A percentile compares a stretch with the other conserved stretches of the same genome.
These are phyloP conservation scores for Dryas octopetala DNA, from an alignment of 306 rosid species.

Conservation along the genomic window DNA sequence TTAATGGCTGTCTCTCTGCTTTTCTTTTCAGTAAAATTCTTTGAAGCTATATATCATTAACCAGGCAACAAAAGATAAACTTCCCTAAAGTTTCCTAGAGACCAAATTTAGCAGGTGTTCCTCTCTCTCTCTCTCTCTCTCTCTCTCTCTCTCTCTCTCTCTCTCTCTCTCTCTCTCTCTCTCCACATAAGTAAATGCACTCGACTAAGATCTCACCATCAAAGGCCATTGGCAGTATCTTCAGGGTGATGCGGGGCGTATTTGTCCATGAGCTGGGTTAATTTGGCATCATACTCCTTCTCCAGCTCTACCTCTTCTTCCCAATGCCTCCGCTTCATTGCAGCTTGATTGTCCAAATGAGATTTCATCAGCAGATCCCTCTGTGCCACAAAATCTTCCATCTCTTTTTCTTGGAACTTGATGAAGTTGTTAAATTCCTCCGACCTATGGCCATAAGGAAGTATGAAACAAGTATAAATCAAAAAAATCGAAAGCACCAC, in stretches of 20 bases:
- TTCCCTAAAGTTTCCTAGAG: no score
- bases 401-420: conserved; percentile 55
- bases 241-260: conserved; percentile 39
- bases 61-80: no score
- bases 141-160: no score
- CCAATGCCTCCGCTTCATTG: conserved; percentile 56
- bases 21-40: no score
- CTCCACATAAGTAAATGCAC: no score
- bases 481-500: neutral
- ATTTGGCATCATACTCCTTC: conserved; percentile 42
- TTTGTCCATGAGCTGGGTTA: conserved; percentile 56
- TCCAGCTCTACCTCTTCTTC: conserved; percentile 61
- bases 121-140: no score
- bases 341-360: conserved; percentile 46
- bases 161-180: no score
- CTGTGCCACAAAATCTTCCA: conserved; percentile 50
- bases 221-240: neutral
- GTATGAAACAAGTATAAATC: neutral
- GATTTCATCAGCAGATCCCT: conserved; percentile 46
- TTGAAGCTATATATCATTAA: no score
- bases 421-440: conserved; percentile 53
- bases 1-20: no score
- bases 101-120: no score
- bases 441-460: conserved; percentile 39
- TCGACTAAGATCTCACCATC: neutral